Base-by-base conservation (phyloP, 768 basidiomycete genomes). In the Antrodiella citrinella region DNA sequence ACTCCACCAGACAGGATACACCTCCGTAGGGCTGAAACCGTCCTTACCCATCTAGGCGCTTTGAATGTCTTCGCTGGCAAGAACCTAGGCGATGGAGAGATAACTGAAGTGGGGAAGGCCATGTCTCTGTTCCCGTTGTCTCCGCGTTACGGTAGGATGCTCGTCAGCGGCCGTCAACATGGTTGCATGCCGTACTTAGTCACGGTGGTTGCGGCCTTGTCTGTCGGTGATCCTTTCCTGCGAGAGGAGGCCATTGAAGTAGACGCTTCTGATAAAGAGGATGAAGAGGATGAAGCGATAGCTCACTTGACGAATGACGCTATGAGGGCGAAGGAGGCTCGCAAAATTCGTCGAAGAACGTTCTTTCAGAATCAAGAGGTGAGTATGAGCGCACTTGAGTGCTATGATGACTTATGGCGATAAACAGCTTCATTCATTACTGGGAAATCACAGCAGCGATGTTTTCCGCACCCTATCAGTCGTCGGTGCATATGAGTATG, bases 401-500 rank as follows among this genome's bases (percentile, higher is more conserved):
- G 19, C 26, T 24, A 23, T 41, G 26, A 45, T 48, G 23, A n/a
- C n/a, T n/a, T n/a, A n/a, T n/a, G n/a, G 26, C n/a, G 18, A 48
- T 10, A 38, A 18, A 12, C 56, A 95, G 91, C 68, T 71, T 20
- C 92, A 96, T 66, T 73, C 83, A 3, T 80, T 84, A 2, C 72
- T 98, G 25, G 96, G 96, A 10, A 77, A 78, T 47, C 82, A 75
- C 19, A 75, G 74, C 4, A 96, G 93, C 63, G 96, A 99, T 60
- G 65, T 91, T 24, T 89, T 97, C 69, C 84, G 86, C 57, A 67
- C 86, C 26, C 73, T 99, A 7, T 93, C 94, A 12, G 91, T 95
- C n/a, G 82, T 96, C 15, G 96, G 96, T 0, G 96, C 95, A 2
- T 98, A 92, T 64, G 94, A 96, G 63, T 95, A 86, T 64, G 86